Conservation (phyloP, 306 rosid genomes). For the Cucurbita maxima region DNA sequence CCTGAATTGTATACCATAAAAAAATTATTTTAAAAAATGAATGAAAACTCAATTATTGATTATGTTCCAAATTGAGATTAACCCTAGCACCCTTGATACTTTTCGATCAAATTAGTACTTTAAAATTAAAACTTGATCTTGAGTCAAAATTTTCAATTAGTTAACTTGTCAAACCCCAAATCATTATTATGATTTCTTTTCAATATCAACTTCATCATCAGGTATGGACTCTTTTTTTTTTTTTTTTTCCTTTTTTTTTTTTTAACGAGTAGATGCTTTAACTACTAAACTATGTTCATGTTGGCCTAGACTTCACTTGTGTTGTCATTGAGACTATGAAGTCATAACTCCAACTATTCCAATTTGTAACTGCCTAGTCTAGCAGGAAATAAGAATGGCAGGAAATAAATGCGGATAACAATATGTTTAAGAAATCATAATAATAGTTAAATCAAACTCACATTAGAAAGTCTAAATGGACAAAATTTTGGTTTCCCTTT, state of each 20-base stretch:
- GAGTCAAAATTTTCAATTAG: no score
- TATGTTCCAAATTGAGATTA: no score
- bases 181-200: neutral
- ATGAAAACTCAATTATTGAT: no score
- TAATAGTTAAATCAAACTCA: constrained; percentile 22
- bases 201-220: neutral
- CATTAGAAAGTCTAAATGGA: constrained; percentile 86
- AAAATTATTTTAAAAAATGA: no score
- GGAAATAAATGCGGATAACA: neutral
- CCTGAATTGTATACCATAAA: no score
- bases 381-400: neutral
- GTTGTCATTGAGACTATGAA: neutral
- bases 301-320: neutral
- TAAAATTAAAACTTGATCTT: no score
- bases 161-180: no score
- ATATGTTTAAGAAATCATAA: neutral
- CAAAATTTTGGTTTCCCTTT: constrained; percentile 95
- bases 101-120: no score
- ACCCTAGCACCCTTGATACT: no score
- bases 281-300: neutral
- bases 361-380: neutral
- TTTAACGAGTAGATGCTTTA: neutral
- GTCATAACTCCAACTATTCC: neutral
- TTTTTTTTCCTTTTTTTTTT: no score
- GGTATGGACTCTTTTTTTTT: no score